Base-by-base conservation (phyloP, 2,329 filamentous ascomycete genomes). In the Fusarium sp. region DNA sequence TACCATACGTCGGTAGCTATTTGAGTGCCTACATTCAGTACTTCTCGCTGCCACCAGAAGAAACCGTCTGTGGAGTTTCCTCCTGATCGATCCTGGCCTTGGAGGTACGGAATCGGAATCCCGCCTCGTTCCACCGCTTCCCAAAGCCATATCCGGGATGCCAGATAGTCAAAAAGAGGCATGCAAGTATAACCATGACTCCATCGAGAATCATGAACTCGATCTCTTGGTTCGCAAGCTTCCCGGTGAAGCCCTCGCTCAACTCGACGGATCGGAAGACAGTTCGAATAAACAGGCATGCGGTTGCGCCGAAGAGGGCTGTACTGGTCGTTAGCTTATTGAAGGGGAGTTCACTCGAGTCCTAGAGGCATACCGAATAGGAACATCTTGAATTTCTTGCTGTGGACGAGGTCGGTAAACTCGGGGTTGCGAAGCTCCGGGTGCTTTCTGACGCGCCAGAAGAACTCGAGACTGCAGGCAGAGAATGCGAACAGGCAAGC, bases 181-280 rank as follows among this genome's bases (percentile, higher is more conserved):
- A 68, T 14, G 71, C 73, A 1, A 74, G 57, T 56, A 74, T 67
- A 13, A 75, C 73, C 73, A 75, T 75, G 20, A 66, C 65, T 4
- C 73, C 73, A 45, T 75, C 73, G 1, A 75, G 73, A 1, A 75
- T 65, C 73, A 75, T 75, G 3, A 75, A 66, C 13, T 69, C 68
- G 3, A 72, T 65, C 4, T 75, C 69, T 59, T 73, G 38, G 36
- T 75, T 75, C 7, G 73, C 73, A 1, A 74, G 45, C 47, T 75
- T 65, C 2, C 71, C 68, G 6, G 61, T n/a, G 42, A 75, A 73
- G 0, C 73, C 73, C 18, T 72, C 60, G 14, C 69, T 70, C 9
- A 75, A 36, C 65, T 75, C 73, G 27, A 73, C 65, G 5, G 68
- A 58, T 25, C 73, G 73, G 58, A 73, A 75, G 31, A 72, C 47